Evolutionary conservation across 495 filamentous ascomycete genomes (phyloP).

Genomic region (Xylaria longipes): DNA sequence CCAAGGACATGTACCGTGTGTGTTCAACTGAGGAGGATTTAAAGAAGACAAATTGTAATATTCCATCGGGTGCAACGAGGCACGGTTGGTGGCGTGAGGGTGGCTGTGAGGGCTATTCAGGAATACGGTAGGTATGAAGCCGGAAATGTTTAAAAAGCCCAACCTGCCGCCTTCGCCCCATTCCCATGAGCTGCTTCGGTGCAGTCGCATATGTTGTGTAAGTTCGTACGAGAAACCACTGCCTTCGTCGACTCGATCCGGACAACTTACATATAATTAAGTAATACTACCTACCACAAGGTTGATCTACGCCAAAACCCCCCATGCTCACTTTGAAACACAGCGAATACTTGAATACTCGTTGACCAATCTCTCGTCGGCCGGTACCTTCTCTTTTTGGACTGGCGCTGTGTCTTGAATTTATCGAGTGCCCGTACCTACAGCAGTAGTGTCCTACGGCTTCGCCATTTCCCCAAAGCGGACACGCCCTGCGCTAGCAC

Average conservation of each 20-base stretch:
- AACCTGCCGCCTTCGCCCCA: background rate
- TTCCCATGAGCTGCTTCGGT: background rate
- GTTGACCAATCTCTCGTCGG: conserved; percentile 23
- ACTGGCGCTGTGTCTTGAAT: conserved; percentile 13
- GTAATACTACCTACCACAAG: background rate
- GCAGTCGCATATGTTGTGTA: conserved; percentile 1
- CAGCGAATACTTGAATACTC: conserved; percentile 18
- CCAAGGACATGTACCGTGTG: background rate
- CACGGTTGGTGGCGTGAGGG: conserved; percentile 12
- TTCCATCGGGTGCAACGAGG: background rate
- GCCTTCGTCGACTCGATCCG: background rate
- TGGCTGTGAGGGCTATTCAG: conserved; percentile 18
- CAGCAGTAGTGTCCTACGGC: conserved; percentile 5
- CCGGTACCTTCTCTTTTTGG: conserved; percentile 21
- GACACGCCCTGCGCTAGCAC: conserved; percentile 22
- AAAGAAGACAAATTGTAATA: background rate
- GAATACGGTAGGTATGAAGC: background rate
- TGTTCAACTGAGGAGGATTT: background rate
- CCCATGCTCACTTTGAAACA: conserved; percentile 41
- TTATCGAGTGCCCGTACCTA: conserved; percentile 16
- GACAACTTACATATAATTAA: conserved; percentile 1
- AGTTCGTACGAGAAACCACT: background rate
- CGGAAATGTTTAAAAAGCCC: background rate
- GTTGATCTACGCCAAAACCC: conserved; percentile 18
- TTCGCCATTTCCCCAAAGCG: conserved; percentile 16